Evolutionary conservation across 2,329 filamentous ascomycete species (phyloP), one percentile per base, ranked within the genome.

Genomic region (Colletotrichum sp.): DNA sequence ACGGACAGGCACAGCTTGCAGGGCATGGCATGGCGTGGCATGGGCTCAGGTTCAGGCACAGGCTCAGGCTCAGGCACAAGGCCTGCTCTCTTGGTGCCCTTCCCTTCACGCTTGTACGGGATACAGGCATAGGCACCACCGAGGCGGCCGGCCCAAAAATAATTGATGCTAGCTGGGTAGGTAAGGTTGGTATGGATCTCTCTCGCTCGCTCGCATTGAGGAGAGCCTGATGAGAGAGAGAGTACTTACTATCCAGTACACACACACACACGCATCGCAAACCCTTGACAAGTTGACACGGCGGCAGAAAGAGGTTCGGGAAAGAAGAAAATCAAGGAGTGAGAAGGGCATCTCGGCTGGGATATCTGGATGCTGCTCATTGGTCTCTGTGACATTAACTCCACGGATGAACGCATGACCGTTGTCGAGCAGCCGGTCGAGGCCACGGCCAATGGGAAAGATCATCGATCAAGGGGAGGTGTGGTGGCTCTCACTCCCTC

Each of bases 371-470:
- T 79, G 79, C 76, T 78, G 80, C 79, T 83, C 80, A 88, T 87
- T 87, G 86, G 82, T 82, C 82, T 85, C 83, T 80, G 82, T 83
- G 82, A 87, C 84, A 84, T 85, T 84, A 85, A 86, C 83, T 85
- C 83, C 82, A 85, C 86, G 87, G 86, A 86, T 86, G 85, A 87
- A 86, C 85, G 87, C 87, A 89, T 89, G 87, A 86, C 87, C 85
- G 87, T 87, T 86, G 86, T 86, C 82, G 83, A 85, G 64, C 61
- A 71, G 63, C 57, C 61, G 73, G 73, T 32, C 73, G 73, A 75
- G 64, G 43, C 69, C 70, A 68, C 69, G 57, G 12, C 69, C 69
- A 75, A 75, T 75, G 73, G 73, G 43, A 73, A 75, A 60, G 73
- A 75, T 75, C 70, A 64, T 75, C 64, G 38, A 73, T 73, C 69